These are phyloP conservation scores for Plicaturopsis crispa DNA, from an alignment of 768 basidiomycete genomes.

Conservation along the genomic window DNA sequence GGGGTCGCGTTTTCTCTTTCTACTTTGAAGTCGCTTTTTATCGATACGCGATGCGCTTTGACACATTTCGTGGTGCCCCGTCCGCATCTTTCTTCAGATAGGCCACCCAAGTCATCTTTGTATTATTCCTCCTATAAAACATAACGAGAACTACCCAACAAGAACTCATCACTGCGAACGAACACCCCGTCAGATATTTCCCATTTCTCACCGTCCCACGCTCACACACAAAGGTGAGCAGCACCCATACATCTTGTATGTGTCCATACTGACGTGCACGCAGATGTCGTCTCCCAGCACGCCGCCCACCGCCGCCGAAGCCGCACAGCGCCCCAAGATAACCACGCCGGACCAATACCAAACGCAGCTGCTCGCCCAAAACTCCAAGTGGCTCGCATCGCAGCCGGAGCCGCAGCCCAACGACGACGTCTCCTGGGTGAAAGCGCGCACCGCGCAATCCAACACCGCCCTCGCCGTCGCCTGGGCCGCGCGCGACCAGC, in stretches of 20 bases:
- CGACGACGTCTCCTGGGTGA: constrained; percentile 11
- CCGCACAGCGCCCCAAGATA: constrained; percentile 12
- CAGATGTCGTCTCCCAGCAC: constrained; percentile 3
- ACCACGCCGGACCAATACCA: constrained; percentile 15
- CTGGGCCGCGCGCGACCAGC: constrained; percentile 13
- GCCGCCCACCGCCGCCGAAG: not conserved
- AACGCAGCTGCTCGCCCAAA: constrained; percentile 10
- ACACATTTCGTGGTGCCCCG: constrained; percentile 5
- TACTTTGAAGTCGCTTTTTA: constrained; percentile 3
- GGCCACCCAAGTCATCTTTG: not conserved
- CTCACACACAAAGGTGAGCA: constrained; percentile 5
- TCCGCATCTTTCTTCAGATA: constrained; percentile 5
- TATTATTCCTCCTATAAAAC: too few relatives aligned
- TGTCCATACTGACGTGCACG: constrained; percentile 3
- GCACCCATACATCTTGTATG: constrained; percentile 7
- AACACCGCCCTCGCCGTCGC: constrained; percentile 8
- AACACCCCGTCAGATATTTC: constrained; percentile 4
- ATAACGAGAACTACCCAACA: too few relatives aligned
- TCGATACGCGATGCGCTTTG: not conserved
- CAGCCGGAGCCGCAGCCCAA: constrained; percentile 6
- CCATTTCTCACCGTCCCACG: not conserved
- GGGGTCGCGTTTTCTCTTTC: constrained; percentile 22
- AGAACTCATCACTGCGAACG: too few relatives aligned
- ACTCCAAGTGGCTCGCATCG: constrained; percentile 6
- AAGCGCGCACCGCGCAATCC: constrained; percentile 12